A percentile compares a stretch with the other conserved stretches of the same genome.
phyloP scores from a whole-genome alignment of 78 protist genomes.

The Trichosphaerium sp. region DNA sequence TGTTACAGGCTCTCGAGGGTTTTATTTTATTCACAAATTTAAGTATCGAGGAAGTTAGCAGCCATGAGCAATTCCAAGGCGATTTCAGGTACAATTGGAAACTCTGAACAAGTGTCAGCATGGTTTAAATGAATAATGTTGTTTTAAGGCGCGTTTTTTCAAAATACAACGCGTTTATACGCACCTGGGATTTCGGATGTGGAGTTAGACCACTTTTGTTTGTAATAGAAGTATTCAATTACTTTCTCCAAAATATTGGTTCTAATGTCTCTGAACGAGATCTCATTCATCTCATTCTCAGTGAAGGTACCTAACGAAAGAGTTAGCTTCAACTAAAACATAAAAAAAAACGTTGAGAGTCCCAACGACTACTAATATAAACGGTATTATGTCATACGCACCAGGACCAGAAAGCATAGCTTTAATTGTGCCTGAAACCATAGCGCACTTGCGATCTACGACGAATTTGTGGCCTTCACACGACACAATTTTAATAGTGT shows the following conservation, averaged over 20 bases:
- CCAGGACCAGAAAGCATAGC: conserved; percentile 71
- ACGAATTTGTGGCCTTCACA: conserved; percentile 55
- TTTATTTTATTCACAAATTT: neutral
- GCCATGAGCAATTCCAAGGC: conserved; percentile 71
- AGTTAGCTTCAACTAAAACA: neutral
- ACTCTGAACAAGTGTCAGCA: too few species aligned
- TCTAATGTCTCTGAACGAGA: conserved; percentile 54
- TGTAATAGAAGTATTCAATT: conserved; percentile 64
- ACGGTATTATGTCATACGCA: neutral
- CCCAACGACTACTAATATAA: neutral
- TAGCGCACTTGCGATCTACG: conserved; percentile 49
- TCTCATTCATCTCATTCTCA: conserved; percentile 53
- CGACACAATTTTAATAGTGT: conserved; percentile 5
- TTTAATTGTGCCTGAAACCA: conserved; percentile 68
- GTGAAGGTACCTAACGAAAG: conserved; percentile 15
- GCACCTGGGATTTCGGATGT: conserved; percentile 67
- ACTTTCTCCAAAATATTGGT: conserved; percentile 55
- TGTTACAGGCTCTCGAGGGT: too few species aligned
- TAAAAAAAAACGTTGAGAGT: neutral
- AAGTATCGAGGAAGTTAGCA: conserved; percentile 68
- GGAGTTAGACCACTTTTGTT: conserved; percentile 40
- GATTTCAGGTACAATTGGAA: conserved; percentile 56
- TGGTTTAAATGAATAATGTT: too few species aligned
- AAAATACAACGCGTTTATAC: too few species aligned
- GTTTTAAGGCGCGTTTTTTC: too few species aligned